These are phyloP conservation scores for Favolaschia claudopus DNA, from an alignment of 768 basidiomycete genomes.

Conservation along the genomic window DNA sequence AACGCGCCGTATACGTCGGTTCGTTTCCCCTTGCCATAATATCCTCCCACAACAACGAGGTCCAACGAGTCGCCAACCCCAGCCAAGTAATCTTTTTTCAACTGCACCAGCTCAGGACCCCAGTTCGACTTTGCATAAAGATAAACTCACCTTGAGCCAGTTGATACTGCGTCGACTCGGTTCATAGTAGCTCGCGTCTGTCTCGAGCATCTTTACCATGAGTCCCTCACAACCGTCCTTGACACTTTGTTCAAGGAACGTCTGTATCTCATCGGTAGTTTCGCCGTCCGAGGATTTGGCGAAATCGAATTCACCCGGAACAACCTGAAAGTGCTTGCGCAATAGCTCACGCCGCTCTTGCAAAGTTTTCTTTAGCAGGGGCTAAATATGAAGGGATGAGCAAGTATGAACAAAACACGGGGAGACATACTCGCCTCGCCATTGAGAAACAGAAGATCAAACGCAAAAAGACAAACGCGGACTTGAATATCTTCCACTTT, in stretches of 20 bases:
- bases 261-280: conserved; percentile 91
- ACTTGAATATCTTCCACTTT: conserved; percentile 98
- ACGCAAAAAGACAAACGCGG: conserved; percentile 94
- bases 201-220: conserved; percentile 99
- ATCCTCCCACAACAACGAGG: conserved; percentile 96
- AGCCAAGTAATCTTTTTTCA: conserved; percentile 98
- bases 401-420: neutral
- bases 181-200: conserved; percentile 91
- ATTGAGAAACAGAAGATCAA: conserved; percentile 95
- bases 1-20: conserved; percentile 98
- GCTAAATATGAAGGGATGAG: conserved; percentile 51
- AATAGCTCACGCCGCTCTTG: conserved; percentile 80
- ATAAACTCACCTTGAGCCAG: conserved; percentile 89
- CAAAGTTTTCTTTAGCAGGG: conserved; percentile 80
- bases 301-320: conserved; percentile 91
- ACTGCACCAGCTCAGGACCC: conserved; percentile 51
- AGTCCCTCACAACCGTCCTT: conserved; percentile 99
- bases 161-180: conserved; percentile 95
- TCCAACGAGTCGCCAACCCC: conserved; percentile 98
- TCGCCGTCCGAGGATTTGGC: conserved; percentile 91
- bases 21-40: conserved; percentile 97
- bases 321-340: conserved; percentile 77
- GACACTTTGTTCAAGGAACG: conserved; percentile 94
- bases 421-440: conserved; percentile 75
- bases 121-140: neutral